A percentile compares a stretch with the other conserved stretches of the same genome.
Evolutionary conservation across 352 stramenopile genomes (phyloP).

Genomic region (Salisapilia sapeloensis): DNA sequence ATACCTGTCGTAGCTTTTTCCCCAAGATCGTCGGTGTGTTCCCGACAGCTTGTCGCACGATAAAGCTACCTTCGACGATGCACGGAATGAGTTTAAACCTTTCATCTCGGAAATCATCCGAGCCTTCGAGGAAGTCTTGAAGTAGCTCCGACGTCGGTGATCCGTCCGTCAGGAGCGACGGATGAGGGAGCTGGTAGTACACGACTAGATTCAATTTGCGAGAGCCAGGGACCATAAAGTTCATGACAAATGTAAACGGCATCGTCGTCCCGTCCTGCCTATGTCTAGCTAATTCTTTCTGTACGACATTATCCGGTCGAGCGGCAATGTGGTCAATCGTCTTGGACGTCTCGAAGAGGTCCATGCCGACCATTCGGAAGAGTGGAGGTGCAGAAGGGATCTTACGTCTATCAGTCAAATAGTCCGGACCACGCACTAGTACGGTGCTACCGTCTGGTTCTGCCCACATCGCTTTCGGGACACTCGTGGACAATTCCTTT

Average conservation of each 20-base stretch:
- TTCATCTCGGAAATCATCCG: slow-evolving; percentile 64
- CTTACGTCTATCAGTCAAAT: slow-evolving; percentile 47
- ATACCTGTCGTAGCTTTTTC: slow-evolving; percentile 58
- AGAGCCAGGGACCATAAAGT: slow-evolving; percentile 52
- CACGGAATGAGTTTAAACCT: slow-evolving; percentile 70
- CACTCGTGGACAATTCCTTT: slow-evolving; percentile 28
- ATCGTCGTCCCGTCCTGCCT: slow-evolving; percentile 37
- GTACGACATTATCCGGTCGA: slow-evolving; percentile 36
- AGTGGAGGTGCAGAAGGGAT: slow-evolving; percentile 45
- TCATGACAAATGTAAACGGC: slow-evolving; percentile 67
- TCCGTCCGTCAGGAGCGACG: slow-evolving; percentile 27
- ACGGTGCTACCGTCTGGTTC: slow-evolving; percentile 44
- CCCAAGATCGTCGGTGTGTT: slow-evolving; percentile 52
- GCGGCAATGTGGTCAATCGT: slow-evolving; percentile 44
- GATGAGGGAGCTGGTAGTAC: slow-evolving; percentile 49
- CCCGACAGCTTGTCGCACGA: slow-evolving; percentile 58
- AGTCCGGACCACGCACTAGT: slow-evolving; percentile 55
- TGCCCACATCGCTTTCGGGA: slow-evolving; percentile 50
- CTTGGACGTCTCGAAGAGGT: slow-evolving; percentile 38
- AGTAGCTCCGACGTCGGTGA: slow-evolving; percentile 54
- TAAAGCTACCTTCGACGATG: slow-evolving; percentile 68
- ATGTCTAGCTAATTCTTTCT: slow-evolving; percentile 36
- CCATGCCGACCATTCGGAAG: slow-evolving; percentile 46
- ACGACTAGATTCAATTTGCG: slow-evolving; percentile 43
- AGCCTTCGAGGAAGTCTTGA: slow-evolving; percentile 50